phyloP scores from a whole-genome alignment of 768 basidiomycete genomes.

The Boletus vermiculosoides region DNA sequence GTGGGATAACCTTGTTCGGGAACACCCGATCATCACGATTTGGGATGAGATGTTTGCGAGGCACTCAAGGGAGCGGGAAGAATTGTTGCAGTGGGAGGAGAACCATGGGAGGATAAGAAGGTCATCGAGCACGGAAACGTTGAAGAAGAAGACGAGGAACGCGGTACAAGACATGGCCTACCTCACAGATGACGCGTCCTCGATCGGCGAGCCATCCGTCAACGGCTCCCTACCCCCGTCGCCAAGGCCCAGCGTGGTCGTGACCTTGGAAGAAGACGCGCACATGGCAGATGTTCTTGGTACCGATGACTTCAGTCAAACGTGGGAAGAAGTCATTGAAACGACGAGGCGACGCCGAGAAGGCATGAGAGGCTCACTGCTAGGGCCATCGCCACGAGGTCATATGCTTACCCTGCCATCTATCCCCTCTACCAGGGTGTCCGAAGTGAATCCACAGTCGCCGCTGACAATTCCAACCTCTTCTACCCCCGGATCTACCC shows the following conservation, averaged over 20 bases:
- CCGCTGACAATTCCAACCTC: slow-evolving; percentile 26
- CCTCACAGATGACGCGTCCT: slow-evolving; percentile 20
- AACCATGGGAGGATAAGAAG: slow-evolving; percentile 30
- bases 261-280: slow-evolving; percentile 15
- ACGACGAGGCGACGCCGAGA: slow-evolving; percentile 3
- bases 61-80: slow-evolving; percentile 57
- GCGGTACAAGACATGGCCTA: slow-evolving; percentile 10
- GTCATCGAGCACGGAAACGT: slow-evolving; percentile 43
- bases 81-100: slow-evolving; percentile 52
- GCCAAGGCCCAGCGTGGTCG: slow-evolving; percentile 13
- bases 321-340: slow-evolving; percentile 20
- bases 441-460: slow-evolving; percentile 22
- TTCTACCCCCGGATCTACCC: slow-evolving; percentile 10
- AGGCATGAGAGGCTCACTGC: neutral
- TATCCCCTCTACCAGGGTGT: slow-evolving; percentile 26
- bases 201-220: slow-evolving; percentile 14
- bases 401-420: slow-evolving; percentile 24
- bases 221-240: slow-evolving; percentile 22
- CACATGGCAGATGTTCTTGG: slow-evolving; percentile 7
- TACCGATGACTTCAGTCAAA: neutral
- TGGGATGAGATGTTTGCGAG: slow-evolving; percentile 66
- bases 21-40: slow-evolving; percentile 37
- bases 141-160: slow-evolving; percentile 24
- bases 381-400: slow-evolving; percentile 1
- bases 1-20: neutral